Percentiles rank a stretch among this genome's conserved stretches.
Evolutionary conservation across 208 protist species (phyloP).

Genomic region (Histomonas meleagridis): DNA sequence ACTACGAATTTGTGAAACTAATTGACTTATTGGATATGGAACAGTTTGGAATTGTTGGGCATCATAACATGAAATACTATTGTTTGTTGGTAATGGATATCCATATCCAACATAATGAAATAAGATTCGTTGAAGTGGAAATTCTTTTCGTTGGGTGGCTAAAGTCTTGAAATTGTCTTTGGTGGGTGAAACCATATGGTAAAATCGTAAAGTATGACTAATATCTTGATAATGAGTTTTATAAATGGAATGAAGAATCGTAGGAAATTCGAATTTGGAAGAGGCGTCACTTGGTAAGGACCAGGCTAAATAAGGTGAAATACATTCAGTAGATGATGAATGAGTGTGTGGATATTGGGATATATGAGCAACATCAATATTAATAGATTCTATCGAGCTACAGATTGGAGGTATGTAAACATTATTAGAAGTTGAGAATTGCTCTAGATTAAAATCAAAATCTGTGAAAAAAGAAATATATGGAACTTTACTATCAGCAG

Average conservation of each 20-base stretch:
- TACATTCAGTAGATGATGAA: no score
- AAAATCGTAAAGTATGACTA: no score
- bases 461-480: neutral
- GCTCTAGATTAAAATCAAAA: neutral
- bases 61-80: neutral
- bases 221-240: neutral
- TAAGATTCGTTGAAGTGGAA: neutral
- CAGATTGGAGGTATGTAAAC: neutral
- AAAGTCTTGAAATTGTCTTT: neutral
- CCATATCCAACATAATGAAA: conserved; percentile 2
- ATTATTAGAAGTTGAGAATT: neutral
- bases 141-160: neutral
- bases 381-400: neutral
- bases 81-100: neutral
- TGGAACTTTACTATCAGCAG: neutral
- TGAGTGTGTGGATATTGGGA: neutral
- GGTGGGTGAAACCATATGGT: neutral
- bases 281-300: no score
- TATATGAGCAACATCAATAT: neutral
- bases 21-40: neutral
- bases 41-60: neutral
- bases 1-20: neutral
- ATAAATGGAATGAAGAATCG: neutral
- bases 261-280: no score
- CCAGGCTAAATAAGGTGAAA: no score